Conservation (phyloP, 495 filamentous ascomycete genomes). For the Daldinia bambusicola region DNA sequence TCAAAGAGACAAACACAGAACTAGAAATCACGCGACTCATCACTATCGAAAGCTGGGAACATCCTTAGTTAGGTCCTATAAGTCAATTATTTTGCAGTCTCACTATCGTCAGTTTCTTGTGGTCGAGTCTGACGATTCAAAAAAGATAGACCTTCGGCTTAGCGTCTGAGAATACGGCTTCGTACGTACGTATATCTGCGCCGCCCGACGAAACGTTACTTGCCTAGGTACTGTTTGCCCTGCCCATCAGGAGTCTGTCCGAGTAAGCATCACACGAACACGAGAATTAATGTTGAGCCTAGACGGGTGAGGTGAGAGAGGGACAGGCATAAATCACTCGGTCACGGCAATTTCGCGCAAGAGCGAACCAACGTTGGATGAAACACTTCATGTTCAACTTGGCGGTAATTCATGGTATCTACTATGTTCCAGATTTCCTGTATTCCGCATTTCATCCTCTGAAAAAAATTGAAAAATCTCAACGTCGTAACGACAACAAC, state of each 20-base stretch:
- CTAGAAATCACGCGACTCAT: background rate
- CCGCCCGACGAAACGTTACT: background rate
- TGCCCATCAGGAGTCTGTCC: background rate
- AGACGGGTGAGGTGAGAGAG: background rate
- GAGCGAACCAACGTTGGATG: background rate
- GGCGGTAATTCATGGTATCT: constrained; percentile 25
- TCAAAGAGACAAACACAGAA: background rate
- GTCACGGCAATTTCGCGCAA: background rate
- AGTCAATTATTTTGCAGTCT: background rate
- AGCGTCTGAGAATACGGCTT: background rate
- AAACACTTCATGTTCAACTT: constrained; percentile 25
- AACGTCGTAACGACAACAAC: constrained; percentile 2
- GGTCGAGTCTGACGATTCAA: background rate
- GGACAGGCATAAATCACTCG: background rate
- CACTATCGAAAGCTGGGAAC: background rate
- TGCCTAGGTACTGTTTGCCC: too few species aligned
- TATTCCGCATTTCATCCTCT: constrained; percentile 14
- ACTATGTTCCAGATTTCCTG: constrained; percentile 17
- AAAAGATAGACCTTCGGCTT: background rate
- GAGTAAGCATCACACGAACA: background rate
- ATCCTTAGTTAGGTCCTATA: background rate
- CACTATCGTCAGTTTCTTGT: constrained; percentile 1
- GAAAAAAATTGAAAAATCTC: constrained; percentile 9
- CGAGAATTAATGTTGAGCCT: background rate
- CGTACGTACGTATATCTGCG: background rate